Conservation (phyloP, 2,329 filamentous ascomycete species). For the Fonsecaea multimorphosa region DNA sequence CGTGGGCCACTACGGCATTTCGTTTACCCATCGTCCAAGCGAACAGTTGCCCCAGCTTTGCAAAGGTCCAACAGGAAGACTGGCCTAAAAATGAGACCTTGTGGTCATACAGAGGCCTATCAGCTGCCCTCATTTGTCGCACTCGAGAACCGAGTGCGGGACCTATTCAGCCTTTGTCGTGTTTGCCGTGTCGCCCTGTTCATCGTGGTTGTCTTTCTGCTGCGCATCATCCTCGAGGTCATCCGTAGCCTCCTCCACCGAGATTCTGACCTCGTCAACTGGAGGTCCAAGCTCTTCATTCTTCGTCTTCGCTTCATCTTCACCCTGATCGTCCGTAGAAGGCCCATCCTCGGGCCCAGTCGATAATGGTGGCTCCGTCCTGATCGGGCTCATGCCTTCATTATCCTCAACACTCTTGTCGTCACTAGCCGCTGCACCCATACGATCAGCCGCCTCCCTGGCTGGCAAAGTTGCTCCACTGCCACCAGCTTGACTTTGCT, state of each 20-base stretch:
- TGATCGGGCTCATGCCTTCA: constrained; percentile 15
- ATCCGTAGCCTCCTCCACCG: constrained; percentile 14
- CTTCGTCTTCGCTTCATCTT: neutral
- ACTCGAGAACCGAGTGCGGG: neutral
- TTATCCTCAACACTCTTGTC: constrained; percentile 9
- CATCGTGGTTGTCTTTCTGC: constrained; percentile 5
- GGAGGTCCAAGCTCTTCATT: neutral
- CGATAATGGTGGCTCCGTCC: neutral
- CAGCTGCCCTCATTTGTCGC: no score
- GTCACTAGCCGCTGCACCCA: neutral
- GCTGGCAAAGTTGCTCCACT: neutral
- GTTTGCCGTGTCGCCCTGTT: constrained; percentile 2
- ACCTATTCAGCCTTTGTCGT: neutral
- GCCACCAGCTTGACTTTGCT: neutral
- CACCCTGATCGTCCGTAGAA: neutral
- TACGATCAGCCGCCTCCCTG: neutral
- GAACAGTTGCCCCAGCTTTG: neutral
- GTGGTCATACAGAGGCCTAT: neutral
- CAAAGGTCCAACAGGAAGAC: neutral
- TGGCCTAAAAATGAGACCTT: neutral
- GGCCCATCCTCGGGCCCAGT: neutral
- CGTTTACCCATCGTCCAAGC: neutral
- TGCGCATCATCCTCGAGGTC: neutral
- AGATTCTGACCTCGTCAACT: constrained; percentile 2
- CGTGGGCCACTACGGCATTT: neutral